phyloP scores from a whole-genome alignment of 2,329 filamentous ascomycete genomes.

The Alternaria postmessia region DNA sequence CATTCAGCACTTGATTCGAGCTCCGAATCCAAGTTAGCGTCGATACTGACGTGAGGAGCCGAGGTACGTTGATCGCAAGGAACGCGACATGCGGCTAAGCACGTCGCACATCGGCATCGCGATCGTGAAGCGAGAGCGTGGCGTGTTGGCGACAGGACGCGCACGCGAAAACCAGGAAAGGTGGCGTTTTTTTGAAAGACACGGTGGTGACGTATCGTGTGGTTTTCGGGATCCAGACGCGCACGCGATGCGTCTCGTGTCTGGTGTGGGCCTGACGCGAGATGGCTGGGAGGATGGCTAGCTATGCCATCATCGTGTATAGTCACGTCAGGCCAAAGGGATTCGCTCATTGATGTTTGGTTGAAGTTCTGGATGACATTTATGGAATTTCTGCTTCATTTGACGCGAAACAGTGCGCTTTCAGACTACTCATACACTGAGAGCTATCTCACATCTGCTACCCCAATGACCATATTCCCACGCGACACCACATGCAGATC shows the following conservation, averaged over 20 bases:
- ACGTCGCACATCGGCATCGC: slow-evolving; percentile 2
- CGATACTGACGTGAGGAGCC: slow-evolving; percentile 6
- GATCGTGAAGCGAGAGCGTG: slow-evolving; percentile 1
- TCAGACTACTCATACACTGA: slow-evolving; percentile 35
- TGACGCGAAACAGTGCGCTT: slow-evolving; percentile 25
- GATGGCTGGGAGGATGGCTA: slow-evolving; percentile 7
- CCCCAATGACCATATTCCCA: slow-evolving; percentile 14
- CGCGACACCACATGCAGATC: slow-evolving; percentile 24
- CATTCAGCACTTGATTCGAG: background rate
- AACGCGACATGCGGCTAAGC: slow-evolving; percentile 2
- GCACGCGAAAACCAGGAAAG: slow-evolving; percentile 6
- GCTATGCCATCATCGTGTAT: background rate
- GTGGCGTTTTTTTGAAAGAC: slow-evolving; percentile 6
- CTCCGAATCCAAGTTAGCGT: slow-evolving; percentile 15
- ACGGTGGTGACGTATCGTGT: slow-evolving; percentile 18
- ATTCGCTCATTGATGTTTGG: background rate
- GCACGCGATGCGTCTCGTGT: slow-evolving; percentile 9
- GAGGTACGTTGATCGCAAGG: slow-evolving; percentile 9
- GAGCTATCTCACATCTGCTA: slow-evolving; percentile 13
- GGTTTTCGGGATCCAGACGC: slow-evolving; percentile 3
- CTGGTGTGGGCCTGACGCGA: slow-evolving; percentile 4
- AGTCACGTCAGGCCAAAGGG: background rate
- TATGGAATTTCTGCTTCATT: slow-evolving; percentile 27
- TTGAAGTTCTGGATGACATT: background rate
- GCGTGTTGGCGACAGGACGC: slow-evolving; percentile 9